Evolutionary conservation across 2,329 filamentous ascomycete species (phyloP).

Genomic region (Ophiostoma ulmi): DNA sequence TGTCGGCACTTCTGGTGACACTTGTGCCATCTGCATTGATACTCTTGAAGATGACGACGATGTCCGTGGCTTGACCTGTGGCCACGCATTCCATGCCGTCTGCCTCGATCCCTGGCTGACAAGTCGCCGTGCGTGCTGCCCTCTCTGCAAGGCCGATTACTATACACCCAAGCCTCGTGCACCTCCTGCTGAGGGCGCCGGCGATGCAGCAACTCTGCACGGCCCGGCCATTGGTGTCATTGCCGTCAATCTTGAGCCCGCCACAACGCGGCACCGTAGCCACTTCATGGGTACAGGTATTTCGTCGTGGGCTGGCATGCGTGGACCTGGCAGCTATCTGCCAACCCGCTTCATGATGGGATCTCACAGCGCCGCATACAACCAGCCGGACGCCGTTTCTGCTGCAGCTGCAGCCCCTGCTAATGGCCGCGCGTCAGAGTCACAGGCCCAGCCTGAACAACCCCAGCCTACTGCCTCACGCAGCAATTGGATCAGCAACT

Average conservation of each 20-base stretch:
- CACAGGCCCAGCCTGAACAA: neutral
- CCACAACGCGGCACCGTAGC: neutral
- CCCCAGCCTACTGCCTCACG: slow-evolving; percentile 16
- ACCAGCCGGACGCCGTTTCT: neutral
- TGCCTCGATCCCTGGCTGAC: slow-evolving; percentile 97
- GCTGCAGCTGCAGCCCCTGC: too few relatives aligned
- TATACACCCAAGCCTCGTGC: slow-evolving; percentile 87
- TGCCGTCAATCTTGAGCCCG: neutral
- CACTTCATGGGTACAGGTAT: slow-evolving; percentile 41
- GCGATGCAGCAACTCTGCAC: neutral
- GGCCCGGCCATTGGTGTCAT: neutral
- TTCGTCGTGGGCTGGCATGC: slow-evolving; percentile 39
- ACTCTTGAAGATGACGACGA: slow-evolving; percentile 92
- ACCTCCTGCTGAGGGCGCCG: slow-evolving; percentile 38
- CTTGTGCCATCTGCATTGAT: slow-evolving; percentile 95
- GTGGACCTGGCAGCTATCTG: slow-evolving; percentile 30
- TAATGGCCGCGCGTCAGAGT: neutral
- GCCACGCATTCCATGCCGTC: slow-evolving; percentile 95
- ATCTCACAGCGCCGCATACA: neutral
- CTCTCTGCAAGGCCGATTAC: slow-evolving; percentile 96
- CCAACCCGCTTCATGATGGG: slow-evolving; percentile 17
- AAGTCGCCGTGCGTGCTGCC: slow-evolving; percentile 87
- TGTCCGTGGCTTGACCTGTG: slow-evolving; percentile 86
- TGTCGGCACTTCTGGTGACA: slow-evolving; percentile 76
- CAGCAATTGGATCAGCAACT: slow-evolving; percentile 18